A percentile compares a stretch with the other conserved stretches of the same genome.
These are phyloP conservation scores for Pseudogymnoascus verrucosus DNA, from an alignment of 2,329 filamentous ascomycete genomes.

Conservation along the genomic window DNA sequence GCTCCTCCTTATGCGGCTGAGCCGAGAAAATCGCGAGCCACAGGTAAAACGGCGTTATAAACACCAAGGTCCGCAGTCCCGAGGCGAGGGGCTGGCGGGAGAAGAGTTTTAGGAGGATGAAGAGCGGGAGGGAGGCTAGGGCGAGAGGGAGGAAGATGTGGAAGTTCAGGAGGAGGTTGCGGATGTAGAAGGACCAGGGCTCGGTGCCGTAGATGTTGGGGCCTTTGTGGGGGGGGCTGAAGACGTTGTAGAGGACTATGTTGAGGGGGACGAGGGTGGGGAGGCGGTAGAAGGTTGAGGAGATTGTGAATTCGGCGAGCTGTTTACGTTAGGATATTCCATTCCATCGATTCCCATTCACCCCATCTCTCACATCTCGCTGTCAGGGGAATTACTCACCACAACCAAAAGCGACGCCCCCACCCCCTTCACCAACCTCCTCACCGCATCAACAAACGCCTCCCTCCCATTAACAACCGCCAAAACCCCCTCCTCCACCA, in stretches of 20 bases:
- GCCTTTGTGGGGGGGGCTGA: slow-evolving; percentile 67
- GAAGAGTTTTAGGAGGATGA: slow-evolving; percentile 63
- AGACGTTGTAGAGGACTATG: slow-evolving; percentile 93
- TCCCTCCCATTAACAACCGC: slow-evolving; percentile 46
- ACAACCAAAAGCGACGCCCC: slow-evolving; percentile 31
- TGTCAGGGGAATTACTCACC: slow-evolving; percentile 19
- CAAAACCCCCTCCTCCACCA: slow-evolving; percentile 66
- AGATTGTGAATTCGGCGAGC: slow-evolving; percentile 57
- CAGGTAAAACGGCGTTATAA: slow-evolving; percentile 81
- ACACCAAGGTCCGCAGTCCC: slow-evolving; percentile 66
- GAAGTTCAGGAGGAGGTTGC: slow-evolving; percentile 88
- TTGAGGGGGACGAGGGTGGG: slow-evolving; percentile 75
- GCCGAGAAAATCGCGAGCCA: slow-evolving; percentile 88
- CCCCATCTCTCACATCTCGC: neutral
- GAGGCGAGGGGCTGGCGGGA: slow-evolving; percentile 58
- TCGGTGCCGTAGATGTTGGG: slow-evolving; percentile 93
- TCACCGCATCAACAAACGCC: slow-evolving; percentile 50
- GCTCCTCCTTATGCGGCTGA: slow-evolving; percentile 94
- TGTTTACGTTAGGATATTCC: too few species aligned
- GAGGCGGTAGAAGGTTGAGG: slow-evolving; percentile 80
- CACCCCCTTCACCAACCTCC: slow-evolving; percentile 59
- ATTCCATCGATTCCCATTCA: too few species aligned
- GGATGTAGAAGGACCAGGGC: slow-evolving; percentile 93
- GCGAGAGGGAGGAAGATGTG: slow-evolving; percentile 88
- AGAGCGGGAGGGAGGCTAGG: slow-evolving; percentile 63